Evolutionary conservation across 1,139 yeast genomes (phyloP).

Genomic region (Debaryomyces singareniensis): DNA sequence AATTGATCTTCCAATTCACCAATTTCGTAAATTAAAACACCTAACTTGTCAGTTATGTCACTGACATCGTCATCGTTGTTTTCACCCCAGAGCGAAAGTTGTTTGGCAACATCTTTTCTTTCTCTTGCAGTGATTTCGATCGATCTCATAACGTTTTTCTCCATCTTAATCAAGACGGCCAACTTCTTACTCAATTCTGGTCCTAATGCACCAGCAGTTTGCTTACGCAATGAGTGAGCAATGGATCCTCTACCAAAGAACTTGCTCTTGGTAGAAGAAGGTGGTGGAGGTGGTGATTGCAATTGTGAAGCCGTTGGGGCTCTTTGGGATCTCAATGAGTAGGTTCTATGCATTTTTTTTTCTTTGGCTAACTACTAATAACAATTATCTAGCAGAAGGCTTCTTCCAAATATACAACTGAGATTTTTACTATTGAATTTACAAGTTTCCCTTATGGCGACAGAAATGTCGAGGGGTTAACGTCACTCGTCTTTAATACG

Average conservation of each 20-base stretch:
- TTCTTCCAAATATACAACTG: background rate
- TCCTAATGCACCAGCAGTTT: constrained; percentile 68
- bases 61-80: constrained; percentile 79
- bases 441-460: background rate
- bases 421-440: background rate
- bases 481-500: too few relatives aligned
- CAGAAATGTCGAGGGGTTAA: background rate
- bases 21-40: constrained; percentile 73
- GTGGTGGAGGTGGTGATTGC: constrained; percentile 77
- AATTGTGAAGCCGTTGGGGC: constrained; percentile 81
- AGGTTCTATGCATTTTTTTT: constrained; percentile 66
- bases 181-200: constrained; percentile 76
- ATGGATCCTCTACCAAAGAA: constrained; percentile 72
- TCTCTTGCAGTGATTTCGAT: constrained; percentile 73
- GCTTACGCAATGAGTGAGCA: constrained; percentile 60
- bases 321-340: constrained; percentile 70
- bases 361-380: background rate
- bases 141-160: constrained; percentile 74
- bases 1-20: constrained; percentile 87
- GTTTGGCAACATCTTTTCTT: constrained; percentile 79
- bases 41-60: constrained; percentile 81
- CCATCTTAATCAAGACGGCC: constrained; percentile 74
- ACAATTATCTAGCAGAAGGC: background rate
- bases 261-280: constrained; percentile 59
- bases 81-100: constrained; percentile 80